These are phyloP conservation scores for Ophiobolus disseminans DNA, from an alignment of 2,329 filamentous ascomycete genomes.

Conservation along the genomic window DNA sequence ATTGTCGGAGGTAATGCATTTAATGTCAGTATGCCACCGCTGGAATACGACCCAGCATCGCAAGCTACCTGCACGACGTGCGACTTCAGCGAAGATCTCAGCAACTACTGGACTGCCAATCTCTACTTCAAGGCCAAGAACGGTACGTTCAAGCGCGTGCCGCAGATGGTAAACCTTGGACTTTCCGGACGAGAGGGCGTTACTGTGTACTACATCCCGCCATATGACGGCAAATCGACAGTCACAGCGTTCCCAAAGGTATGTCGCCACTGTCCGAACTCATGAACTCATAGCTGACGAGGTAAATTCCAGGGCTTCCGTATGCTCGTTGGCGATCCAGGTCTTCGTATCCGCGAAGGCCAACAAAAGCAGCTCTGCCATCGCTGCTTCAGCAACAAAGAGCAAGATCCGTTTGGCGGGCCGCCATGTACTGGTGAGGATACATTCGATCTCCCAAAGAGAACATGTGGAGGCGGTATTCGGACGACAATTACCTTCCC, in stretches of 20 bases:
- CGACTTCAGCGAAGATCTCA: slow-evolving; percentile 28
- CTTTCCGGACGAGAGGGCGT: slow-evolving; percentile 32
- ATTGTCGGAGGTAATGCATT: slow-evolving; percentile 41
- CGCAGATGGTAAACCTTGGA: slow-evolving; percentile 37
- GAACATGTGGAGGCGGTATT: slow-evolving; percentile 50
- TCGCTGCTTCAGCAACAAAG: slow-evolving; percentile 53
- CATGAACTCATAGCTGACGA: neutral
- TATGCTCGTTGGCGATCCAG: slow-evolving; percentile 36
- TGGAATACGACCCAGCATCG: slow-evolving; percentile 25
- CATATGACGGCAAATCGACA: slow-evolving; percentile 43
- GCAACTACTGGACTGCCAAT: slow-evolving; percentile 39
- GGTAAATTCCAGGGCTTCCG: slow-evolving; percentile 27
- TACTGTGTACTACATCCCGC: slow-evolving; percentile 40
- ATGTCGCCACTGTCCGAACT: neutral
- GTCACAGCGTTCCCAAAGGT: slow-evolving; percentile 40
- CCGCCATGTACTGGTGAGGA: slow-evolving; percentile 48
- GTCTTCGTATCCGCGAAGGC: slow-evolving; percentile 20
- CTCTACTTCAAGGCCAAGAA: slow-evolving; percentile 37
- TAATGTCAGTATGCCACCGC: slow-evolving; percentile 29
- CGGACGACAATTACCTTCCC: slow-evolving; percentile 58
- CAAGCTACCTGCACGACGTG: slow-evolving; percentile 33
- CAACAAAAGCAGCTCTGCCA: slow-evolving; percentile 51
- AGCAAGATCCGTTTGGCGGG: slow-evolving; percentile 49
- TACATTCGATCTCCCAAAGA: slow-evolving; percentile 32
- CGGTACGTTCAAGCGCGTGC: slow-evolving; percentile 37